phyloP scores from a whole-genome alignment of 495 filamentous ascomycete species.

The Penicillium mononematosum region DNA sequence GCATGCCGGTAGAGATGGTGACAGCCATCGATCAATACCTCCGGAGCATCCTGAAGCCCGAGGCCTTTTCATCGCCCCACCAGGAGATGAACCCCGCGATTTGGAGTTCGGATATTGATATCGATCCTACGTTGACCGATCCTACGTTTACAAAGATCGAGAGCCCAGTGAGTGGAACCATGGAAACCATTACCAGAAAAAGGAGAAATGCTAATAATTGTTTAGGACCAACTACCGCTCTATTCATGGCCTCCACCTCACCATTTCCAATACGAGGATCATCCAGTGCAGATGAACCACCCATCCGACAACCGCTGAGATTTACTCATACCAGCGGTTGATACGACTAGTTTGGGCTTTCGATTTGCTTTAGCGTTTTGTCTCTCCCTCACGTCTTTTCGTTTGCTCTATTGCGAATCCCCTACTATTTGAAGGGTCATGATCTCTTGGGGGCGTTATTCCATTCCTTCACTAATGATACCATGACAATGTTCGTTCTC shows the following conservation, averaged over 20 bases:
- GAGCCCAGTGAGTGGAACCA: neutral
- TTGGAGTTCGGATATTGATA: constrained; percentile 6
- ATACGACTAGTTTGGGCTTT: neutral
- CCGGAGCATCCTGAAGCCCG: constrained; percentile 8
- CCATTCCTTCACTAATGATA: neutral
- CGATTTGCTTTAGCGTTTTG: neutral
- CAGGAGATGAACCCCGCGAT: neutral
- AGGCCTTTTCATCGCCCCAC: neutral
- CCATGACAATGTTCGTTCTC: neutral
- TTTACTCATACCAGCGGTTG: too few species aligned
- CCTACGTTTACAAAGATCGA: constrained; percentile 2
- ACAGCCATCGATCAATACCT: constrained; percentile 6
- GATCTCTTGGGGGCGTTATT: neutral
- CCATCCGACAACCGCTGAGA: neutral
- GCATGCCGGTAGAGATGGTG: constrained; percentile 9
- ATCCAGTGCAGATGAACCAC: neutral
- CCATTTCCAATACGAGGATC: neutral
- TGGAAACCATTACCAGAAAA: neutral
- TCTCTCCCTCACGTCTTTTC: neutral
- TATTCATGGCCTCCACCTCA: constrained; percentile 4
- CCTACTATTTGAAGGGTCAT: neutral
- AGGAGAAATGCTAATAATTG: neutral
- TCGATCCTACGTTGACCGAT: constrained; percentile 5
- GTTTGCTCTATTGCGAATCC: neutral
- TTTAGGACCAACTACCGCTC: neutral